Conservation (phyloP, 805 yeast species). For the Cyberlindnera euphorbiae region DNA sequence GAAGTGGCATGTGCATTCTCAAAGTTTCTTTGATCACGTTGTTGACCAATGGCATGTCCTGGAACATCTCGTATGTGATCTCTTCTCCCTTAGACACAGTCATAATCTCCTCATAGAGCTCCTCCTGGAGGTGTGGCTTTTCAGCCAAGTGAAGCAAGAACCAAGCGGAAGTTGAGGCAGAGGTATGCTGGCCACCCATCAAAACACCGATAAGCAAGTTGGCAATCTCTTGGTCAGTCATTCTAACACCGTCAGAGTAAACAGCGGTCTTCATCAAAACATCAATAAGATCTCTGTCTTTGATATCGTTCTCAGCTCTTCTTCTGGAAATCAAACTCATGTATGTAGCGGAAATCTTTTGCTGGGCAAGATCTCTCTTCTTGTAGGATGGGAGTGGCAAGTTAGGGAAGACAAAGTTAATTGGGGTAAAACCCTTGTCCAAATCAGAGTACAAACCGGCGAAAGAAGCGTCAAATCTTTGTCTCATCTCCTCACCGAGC, state of each 20-base stretch:
- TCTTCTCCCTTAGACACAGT: constrained; percentile 56
- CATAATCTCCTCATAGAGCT: constrained; percentile 69
- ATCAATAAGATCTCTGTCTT: constrained; percentile 86
- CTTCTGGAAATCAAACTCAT: constrained; percentile 71
- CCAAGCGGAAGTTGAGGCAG: constrained; percentile 97
- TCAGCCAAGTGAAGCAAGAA: constrained; percentile 85
- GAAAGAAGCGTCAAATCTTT: constrained; percentile 72
- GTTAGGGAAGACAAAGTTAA: constrained; percentile 93
- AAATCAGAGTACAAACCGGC: constrained; percentile 85
- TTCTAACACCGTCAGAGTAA: constrained; percentile 88
- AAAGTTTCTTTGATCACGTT: constrained; percentile 88
- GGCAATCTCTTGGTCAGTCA: constrained; percentile 95
- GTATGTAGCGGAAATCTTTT: constrained; percentile 73
- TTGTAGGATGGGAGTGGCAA: constrained; percentile 83
- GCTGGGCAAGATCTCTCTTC: constrained; percentile 85
- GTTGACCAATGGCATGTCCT: constrained; percentile 75
- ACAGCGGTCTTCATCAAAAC: constrained; percentile 75
- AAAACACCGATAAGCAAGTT: constrained; percentile 89
- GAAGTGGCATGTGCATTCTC: constrained; percentile 94
- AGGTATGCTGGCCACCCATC: constrained; percentile 99
- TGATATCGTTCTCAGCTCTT: constrained; percentile 70
- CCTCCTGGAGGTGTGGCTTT: constrained; percentile 79
- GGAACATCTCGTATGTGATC: constrained; percentile 76
- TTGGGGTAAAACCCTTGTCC: constrained; percentile 94
- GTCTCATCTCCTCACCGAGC: constrained; percentile 88